Evolutionary conservation across 345 rosid species (phyloP).

Genomic region (Eutrema japonicum): DNA sequence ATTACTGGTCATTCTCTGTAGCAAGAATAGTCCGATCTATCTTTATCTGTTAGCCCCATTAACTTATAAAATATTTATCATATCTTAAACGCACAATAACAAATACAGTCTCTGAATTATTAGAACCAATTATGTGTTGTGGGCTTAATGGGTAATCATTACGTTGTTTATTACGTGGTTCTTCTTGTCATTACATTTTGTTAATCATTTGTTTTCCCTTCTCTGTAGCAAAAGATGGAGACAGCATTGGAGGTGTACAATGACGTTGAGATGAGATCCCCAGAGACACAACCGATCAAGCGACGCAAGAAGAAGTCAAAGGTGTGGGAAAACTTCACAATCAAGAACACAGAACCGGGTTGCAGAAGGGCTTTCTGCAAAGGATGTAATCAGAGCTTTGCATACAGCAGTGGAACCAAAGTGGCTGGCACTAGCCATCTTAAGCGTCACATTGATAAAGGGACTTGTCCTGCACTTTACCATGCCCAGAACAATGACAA

Average conservation of each 20-base stretch:
- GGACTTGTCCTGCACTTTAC: conserved; percentile 71
- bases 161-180: too few species aligned
- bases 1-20: too few species aligned
- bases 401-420: conserved; percentile 91
- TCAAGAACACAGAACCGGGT: conserved; percentile 66
- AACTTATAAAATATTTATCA: neutral
- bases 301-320: conserved; percentile 72
- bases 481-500: conserved; percentile 55
- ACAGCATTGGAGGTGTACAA: conserved; percentile 38
- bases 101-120: neutral
- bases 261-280: conserved; percentile 27
- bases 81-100: neutral
- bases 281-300: conserved; percentile 32
- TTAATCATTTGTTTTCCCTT: neutral
- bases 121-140: too few species aligned
- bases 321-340: conserved; percentile 92
- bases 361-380: conserved; percentile 91
- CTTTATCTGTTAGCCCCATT: too few species aligned
- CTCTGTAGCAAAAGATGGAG: conserved; percentile 28
- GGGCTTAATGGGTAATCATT: too few species aligned
- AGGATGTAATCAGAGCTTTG: conserved; percentile 95
- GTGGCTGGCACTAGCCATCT: conserved; percentile 98
- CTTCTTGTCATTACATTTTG: too few species aligned
- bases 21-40: too few species aligned
- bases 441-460: conserved; percentile 90